These are phyloP conservation scores for Aspergillus ochraceoroseus DNA, from an alignment of 2,329 filamentous ascomycete species.

Conservation along the genomic window DNA sequence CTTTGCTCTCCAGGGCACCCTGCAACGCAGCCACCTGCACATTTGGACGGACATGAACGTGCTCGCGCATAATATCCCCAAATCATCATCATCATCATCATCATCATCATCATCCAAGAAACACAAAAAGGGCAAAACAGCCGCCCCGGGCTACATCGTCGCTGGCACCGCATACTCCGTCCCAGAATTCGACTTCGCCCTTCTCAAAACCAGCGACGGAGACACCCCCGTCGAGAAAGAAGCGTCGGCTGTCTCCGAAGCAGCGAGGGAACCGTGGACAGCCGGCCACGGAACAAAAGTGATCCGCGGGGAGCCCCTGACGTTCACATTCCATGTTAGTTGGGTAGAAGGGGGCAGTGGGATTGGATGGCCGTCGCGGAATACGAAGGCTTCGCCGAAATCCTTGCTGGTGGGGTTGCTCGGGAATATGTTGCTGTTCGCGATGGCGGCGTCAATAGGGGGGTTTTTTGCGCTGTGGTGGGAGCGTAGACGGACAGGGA, in stretches of 20 bases:
- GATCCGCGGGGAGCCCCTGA: constrained; percentile 80
- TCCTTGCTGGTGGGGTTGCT: constrained; percentile 22
- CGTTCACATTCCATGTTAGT: constrained; percentile 71
- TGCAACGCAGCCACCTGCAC: constrained; percentile 86
- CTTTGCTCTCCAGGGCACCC: constrained; percentile 80
- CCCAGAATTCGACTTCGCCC: constrained; percentile 58
- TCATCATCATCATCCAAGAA: constrained; percentile 1
- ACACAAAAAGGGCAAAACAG: constrained; percentile 47
- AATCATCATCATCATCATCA: neutral
- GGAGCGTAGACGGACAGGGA: constrained; percentile 29
- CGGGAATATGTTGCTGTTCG: constrained; percentile 34
- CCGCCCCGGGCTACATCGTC: constrained; percentile 68
- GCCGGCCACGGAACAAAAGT: constrained; percentile 57
- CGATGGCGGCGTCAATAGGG: constrained; percentile 35
- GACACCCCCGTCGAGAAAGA: constrained; percentile 34
- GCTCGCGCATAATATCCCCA: constrained; percentile 59
- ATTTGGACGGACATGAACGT: constrained; percentile 87
- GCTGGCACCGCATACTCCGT: constrained; percentile 84
- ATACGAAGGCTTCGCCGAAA: constrained; percentile 3
- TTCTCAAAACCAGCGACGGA: constrained; percentile 10
- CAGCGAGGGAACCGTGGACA: constrained; percentile 45
- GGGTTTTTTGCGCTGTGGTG: constrained; percentile 37
- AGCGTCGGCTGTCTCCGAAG: constrained; percentile 42
- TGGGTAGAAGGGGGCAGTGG: constrained; percentile 56
- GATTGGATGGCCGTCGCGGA: constrained; percentile 31